Evolutionary conservation across 805 yeast species (phyloP), one percentile per base, ranked within the genome.

Genomic region (Pichia californica): DNA sequence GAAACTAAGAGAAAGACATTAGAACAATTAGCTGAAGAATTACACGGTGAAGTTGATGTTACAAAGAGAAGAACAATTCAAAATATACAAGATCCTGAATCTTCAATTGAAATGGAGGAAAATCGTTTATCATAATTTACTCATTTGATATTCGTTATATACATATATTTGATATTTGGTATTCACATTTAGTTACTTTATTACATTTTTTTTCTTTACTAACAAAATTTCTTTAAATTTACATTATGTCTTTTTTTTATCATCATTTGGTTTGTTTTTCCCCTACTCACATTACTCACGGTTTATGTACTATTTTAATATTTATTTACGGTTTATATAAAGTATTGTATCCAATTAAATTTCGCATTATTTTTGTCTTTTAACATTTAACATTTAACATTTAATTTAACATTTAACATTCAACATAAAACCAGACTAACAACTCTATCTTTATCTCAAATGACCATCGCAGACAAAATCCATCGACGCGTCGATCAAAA

Each of bases 1-100:
- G 96, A 88, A 74, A 87, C 96, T 49, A 85, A 83, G 79, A 80
- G 95, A 74, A 79, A 77, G 77, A 85, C 96, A 38, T 76, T 88
- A 56, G 96, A 88, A 73, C 81, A 86, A 63, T 75, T 88, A 49
- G 67, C 80, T 53, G 95, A 85, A 68, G 77, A 76, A 61, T 78
- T 79, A 58, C 96, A 88, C 61, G 96, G 81, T 60, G 95, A 88
- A 70, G 64, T 81, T 53, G 77, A 78, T 42, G 23, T 56, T 14
- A 52, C 63, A 3, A 55, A 55, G 19, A 43, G 40, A 34, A 37
- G 36, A 20, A 7, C 18, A 9, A 19, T 21, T 10, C 7, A 32
- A 38, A 29, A 36, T 16, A 31, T 40, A 6, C 29, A 30, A 26
- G 43, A 37, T 13, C 16, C 25, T 19, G 30, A 26, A 14, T 31